A percentile compares a stretch with the other conserved stretches of the same genome.
Evolutionary conservation across 176 grass and related monocot genomes (phyloP).

Genomic region (Aegilops bicornis): DNA sequence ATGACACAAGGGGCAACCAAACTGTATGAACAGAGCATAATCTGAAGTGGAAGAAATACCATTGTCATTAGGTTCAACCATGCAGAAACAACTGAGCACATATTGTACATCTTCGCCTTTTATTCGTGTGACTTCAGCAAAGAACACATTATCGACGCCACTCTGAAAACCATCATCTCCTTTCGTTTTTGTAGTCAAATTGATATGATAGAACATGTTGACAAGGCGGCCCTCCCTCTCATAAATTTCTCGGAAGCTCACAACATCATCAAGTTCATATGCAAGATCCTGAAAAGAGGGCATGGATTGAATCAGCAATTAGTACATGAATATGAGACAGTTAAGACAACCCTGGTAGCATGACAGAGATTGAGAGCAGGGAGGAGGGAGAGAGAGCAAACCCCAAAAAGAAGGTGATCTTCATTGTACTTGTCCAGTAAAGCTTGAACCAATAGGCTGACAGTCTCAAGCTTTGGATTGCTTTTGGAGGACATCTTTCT

Average conservation of each 20-base stretch:
- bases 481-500: not conserved
- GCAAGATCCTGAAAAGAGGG: not conserved
- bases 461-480: not conserved
- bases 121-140: not conserved
- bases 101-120: not conserved
- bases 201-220: not conserved
- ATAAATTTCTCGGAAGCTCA: not conserved
- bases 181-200: not conserved
- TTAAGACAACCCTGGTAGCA: not conserved
- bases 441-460: not conserved
- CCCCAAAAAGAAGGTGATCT: not conserved
- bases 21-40: not conserved
- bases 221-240: not conserved
- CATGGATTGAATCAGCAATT: not conserved
- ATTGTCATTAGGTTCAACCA: not conserved
- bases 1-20: not conserved
- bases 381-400: not conserved
- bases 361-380: too few relatives aligned
- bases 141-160: not conserved
- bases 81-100: not conserved
- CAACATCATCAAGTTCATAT: not conserved
- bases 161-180: not conserved
- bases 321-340: not conserved
- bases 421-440: not conserved
- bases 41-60: not conserved